Percentiles rank a stretch among this genome's conserved stretches.
These are phyloP conservation scores for Juncus inflexus DNA, from an alignment of 176 grass and related monocot genomes.

Conservation along the genomic window DNA sequence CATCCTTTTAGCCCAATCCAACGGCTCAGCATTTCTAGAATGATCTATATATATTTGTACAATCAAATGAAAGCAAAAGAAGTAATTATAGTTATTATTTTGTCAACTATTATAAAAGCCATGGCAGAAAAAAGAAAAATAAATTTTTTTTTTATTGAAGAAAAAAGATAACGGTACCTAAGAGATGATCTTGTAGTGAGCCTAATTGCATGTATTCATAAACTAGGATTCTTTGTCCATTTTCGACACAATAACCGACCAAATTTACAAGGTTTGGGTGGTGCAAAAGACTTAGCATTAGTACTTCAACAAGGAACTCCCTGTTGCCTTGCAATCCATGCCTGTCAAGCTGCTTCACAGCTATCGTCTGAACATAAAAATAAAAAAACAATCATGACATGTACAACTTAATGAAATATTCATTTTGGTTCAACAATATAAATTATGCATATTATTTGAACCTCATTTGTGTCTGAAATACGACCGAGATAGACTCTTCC, in stretches of 20 bases:
- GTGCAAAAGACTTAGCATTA: conserved; percentile 77
- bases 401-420: neutral
- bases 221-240: conserved; percentile 63
- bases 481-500: conserved; percentile 69
- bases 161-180: conserved; percentile 34
- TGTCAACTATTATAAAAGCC: neutral
- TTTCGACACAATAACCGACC: conserved; percentile 59
- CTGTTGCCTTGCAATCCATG: conserved; percentile 68
- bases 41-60: conserved; percentile 37
- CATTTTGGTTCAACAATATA: neutral
- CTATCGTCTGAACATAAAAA: conserved; percentile 46
- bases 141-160: neutral
- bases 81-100: neutral
- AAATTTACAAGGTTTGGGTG: conserved; percentile 78
- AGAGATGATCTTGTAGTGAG: conserved; percentile 64
- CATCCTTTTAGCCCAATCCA: conserved; percentile 73
- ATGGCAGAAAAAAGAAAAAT: neutral
- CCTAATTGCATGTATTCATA: conserved; percentile 79
- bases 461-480: conserved; percentile 46
- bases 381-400: conserved; percentile 7
- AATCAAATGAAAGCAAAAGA: neutral
- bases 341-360: conserved; percentile 76
- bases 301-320: conserved; percentile 84
- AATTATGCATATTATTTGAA: conserved; percentile 26
- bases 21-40: conserved; percentile 29